These are phyloP conservation scores for Diutina siamensis DNA, from an alignment of 1,139 yeast genomes.

Conservation along the genomic window DNA sequence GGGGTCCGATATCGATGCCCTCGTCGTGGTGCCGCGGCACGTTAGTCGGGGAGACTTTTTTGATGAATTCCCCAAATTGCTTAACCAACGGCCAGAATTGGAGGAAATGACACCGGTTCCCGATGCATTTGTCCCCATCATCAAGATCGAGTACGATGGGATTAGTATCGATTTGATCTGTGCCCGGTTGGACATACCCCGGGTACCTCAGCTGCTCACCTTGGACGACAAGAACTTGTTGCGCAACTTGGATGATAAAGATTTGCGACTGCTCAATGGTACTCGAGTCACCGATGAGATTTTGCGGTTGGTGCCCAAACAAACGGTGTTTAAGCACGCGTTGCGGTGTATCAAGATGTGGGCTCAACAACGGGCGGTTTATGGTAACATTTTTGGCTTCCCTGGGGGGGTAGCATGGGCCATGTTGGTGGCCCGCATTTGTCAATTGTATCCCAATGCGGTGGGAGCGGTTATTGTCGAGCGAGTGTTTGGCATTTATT, in stretches of 20 bases:
- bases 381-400: constrained; percentile 90
- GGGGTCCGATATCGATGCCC: constrained; percentile 93
- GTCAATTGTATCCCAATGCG: constrained; percentile 94
- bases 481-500: constrained; percentile 74
- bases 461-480: constrained; percentile 84
- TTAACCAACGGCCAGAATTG: constrained; percentile 63
- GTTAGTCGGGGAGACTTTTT: constrained; percentile 88
- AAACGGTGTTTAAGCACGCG: constrained; percentile 87
- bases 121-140: constrained; percentile 94
- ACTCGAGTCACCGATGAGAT: constrained; percentile 97
- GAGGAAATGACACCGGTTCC: constrained; percentile 90
- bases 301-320: constrained; percentile 78
- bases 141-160: constrained; percentile 77
- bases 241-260: constrained; percentile 81
- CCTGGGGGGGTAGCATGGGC: constrained; percentile 99
- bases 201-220: constrained; percentile 64
- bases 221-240: constrained; percentile 76
- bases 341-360: constrained; percentile 86
- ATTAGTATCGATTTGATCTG: constrained; percentile 83
- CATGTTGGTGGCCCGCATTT: constrained; percentile 91
- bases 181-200: constrained; percentile 72
- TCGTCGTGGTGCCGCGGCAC: constrained; percentile 93
- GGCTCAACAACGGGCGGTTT: constrained; percentile 93
- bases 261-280: constrained; percentile 82
- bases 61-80: constrained; percentile 55